These are phyloP conservation scores for Picochlorum sp. DNA, from an alignment of 139 green algal species.

Conservation along the genomic window DNA sequence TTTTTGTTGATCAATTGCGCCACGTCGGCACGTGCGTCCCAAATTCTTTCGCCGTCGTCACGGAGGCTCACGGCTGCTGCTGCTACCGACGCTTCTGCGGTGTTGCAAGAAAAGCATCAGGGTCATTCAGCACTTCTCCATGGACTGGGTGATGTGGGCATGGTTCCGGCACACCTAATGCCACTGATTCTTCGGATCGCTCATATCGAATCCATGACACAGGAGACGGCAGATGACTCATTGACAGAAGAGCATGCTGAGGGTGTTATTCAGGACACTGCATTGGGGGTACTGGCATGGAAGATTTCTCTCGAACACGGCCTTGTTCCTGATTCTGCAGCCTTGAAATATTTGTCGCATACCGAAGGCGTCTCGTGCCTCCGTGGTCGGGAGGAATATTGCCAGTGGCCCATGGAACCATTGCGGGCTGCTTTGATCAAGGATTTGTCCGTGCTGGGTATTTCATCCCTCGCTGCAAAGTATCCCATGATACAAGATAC, in stretches of 20 bases:
- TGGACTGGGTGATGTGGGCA: conserved; percentile 62
- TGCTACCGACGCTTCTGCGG: neutral
- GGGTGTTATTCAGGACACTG: conserved; percentile 36
- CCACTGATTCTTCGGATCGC: conserved; percentile 67
- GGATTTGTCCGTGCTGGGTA: conserved; percentile 47
- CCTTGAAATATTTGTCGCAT: conserved; percentile 46
- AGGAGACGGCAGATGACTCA: too few species aligned
- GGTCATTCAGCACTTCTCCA: conserved; percentile 42
- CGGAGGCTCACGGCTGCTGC: neutral
- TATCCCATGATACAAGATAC: conserved; percentile 63
- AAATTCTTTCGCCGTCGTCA: too few species aligned
- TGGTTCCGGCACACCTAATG: conserved; percentile 52
- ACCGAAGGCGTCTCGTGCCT: conserved; percentile 29
- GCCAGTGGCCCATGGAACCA: conserved; percentile 59
- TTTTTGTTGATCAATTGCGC: too few species aligned
- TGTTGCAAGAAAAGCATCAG: neutral
- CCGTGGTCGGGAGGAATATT: neutral
- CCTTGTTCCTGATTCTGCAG: conserved; percentile 64
- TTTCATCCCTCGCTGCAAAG: conserved; percentile 60
- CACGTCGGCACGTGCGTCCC: too few species aligned
- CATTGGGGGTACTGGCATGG: conserved; percentile 41
- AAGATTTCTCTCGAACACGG: conserved; percentile 50
- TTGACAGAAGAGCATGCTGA: conserved; percentile 34
- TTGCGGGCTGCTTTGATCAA: conserved; percentile 58
- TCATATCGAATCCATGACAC: conserved; percentile 35